Percentiles rank a stretch among this genome's conserved stretches.
These are phyloP conservation scores for Isoetes taiwanensis DNA, from an alignment of 75 land plant species.

Conservation along the genomic window DNA sequence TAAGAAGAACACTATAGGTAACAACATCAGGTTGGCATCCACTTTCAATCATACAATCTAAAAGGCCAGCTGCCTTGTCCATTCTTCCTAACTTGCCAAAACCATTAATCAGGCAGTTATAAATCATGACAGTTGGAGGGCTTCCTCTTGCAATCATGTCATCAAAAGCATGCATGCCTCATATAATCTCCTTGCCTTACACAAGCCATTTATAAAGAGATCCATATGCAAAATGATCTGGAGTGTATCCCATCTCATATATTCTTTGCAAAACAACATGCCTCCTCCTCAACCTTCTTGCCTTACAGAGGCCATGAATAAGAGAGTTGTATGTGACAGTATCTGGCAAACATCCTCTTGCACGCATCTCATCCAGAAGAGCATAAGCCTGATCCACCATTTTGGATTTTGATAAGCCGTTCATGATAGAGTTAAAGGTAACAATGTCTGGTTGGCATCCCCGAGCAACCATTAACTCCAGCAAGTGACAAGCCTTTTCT, in stretches of 20 bases:
- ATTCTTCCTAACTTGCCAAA: slow-evolving; percentile 6
- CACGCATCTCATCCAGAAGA: slow-evolving; percentile 36
- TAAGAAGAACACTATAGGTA: slow-evolving; percentile 54
- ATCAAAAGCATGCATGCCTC: slow-evolving; percentile 50
- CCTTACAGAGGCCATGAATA: slow-evolving; percentile 55
- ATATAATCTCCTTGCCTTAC: slow-evolving; percentile 39
- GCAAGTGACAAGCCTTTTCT: slow-evolving; percentile 47
- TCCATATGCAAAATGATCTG: slow-evolving; percentile 58
- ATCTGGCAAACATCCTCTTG: slow-evolving; percentile 47
- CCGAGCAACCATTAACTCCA: slow-evolving; percentile 43
- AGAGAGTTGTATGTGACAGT: slow-evolving; percentile 54
- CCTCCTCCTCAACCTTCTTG: slow-evolving; percentile 36
- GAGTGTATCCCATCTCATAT: slow-evolving; percentile 38
- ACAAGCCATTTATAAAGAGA: slow-evolving; percentile 52
- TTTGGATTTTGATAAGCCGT: slow-evolving; percentile 38
- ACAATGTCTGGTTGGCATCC: slow-evolving; percentile 57
- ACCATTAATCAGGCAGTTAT: slow-evolving; percentile 2
- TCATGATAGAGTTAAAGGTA: slow-evolving; percentile 48
- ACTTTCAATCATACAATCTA: slow-evolving; percentile 41
- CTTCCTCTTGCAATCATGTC: slow-evolving; percentile 50
- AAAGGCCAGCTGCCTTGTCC: slow-evolving; percentile 33
- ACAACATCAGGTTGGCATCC: slow-evolving; percentile 39
- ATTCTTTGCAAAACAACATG: slow-evolving; percentile 34
- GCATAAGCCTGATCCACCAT: slow-evolving; percentile 51
- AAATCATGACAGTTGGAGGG: slow-evolving; percentile 41